phyloP scores from a whole-genome alignment of 2,329 filamentous ascomycete genomes.

The Westerdykella aurantiaca region DNA sequence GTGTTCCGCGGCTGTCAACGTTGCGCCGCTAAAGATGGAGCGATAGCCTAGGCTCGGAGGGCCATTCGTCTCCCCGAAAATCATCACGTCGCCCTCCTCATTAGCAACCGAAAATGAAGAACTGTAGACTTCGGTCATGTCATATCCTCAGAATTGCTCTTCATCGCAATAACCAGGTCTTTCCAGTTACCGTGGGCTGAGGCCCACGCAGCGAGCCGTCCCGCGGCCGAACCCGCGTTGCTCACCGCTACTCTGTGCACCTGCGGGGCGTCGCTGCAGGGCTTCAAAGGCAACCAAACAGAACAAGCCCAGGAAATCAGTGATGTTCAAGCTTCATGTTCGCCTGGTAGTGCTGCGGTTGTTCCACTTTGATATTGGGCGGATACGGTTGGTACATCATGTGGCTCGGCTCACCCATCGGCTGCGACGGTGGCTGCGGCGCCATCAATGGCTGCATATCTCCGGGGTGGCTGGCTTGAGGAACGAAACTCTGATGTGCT shows the following conservation, averaged over 20 bases:
- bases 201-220: too few relatives aligned
- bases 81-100: too few relatives aligned
- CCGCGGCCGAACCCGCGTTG: not conserved
- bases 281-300: not conserved
- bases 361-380: conserved; percentile 39
- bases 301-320: not conserved
- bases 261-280: conserved; percentile 42
- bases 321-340: too few relatives aligned
- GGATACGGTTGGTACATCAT: conserved; percentile 37
- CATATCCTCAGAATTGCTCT: too few relatives aligned
- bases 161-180: too few relatives aligned
- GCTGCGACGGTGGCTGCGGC: conserved; percentile 26
- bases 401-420: conserved; percentile 35
- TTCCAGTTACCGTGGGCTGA: too few relatives aligned
- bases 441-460: conserved; percentile 36
- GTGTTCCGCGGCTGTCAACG: too few relatives aligned
- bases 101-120: too few relatives aligned
- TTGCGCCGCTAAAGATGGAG: too few relatives aligned
- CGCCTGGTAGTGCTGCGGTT: conserved; percentile 4
- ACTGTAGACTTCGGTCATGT: too few relatives aligned
- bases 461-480: conserved; percentile 29
- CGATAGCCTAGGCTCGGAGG: not conserved
- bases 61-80: not conserved
- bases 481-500: conserved; percentile 29
- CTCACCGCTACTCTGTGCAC: conserved; percentile 56